Evolutionary conservation across 2,329 filamentous ascomycete genomes (phyloP), one percentile per base, ranked within the genome.

Genomic region (Microcyclospora pomicola): DNA sequence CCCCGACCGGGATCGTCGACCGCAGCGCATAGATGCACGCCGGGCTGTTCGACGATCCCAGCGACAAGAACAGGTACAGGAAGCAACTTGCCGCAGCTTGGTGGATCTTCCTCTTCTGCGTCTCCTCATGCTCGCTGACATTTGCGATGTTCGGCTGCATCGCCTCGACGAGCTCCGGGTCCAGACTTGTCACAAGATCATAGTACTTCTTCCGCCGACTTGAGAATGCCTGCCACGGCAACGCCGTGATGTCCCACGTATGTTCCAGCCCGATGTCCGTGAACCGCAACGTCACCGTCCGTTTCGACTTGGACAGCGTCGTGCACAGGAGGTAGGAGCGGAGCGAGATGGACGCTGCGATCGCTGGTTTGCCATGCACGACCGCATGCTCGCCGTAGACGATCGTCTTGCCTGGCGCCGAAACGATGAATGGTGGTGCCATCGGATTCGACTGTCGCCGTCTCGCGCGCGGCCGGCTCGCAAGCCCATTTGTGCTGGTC

Each of bases 331-430:
- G 81, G 59, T 96, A 98, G 33, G 91, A 96, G 50, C 91, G 81
- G 19, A 98, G 73, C 19, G 91, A 94, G 42, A 98, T 92, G 24
- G 91, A 80, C 15, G 91, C 92, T 37, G 91, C 91, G 61, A 98
- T 88, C 41, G 91, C 88, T 49, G 86, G 77, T 74, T 95, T 96
- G 56, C 87, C 87, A 56, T 98, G 77, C 14, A 98, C 91, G n/a
- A 96, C 91, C 2, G 91, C 82, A 65, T 98, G 91, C 61, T 98
- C 91, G 49, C 91, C 91, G 64, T 88, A 96, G 37, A 96, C 84
- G 59, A 98, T 98, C 56, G 95, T 91, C 61, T 98, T 98, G 46
- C 88, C 92, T 0, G 91, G 91, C 2, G 92, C 88, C 12, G 91
- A 96, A 40, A 96, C 87, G 83, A 98, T 94, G 59, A 98, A 98